Base-by-base conservation (phyloP, 2,329 filamentous ascomycete genomes). In the Claviceps capensis region DNA sequence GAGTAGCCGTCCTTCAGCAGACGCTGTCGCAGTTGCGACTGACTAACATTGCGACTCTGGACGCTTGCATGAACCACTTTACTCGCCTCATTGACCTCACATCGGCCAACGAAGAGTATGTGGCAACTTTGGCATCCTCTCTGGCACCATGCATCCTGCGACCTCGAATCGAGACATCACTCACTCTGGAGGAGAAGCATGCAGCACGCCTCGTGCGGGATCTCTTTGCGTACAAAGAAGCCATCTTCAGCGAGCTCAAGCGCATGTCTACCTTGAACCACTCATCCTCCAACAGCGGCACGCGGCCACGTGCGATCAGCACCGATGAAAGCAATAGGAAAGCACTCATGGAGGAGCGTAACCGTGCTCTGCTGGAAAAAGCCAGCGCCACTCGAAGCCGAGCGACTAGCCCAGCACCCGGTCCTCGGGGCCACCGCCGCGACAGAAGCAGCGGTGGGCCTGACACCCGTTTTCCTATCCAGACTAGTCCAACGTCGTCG, bases 11-110 rank as follows among this genome's bases (percentile, higher is more conserved):
- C 55, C 79, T 98, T 37, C 93, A 98, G 68, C 95, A 93, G 61
- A 97, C 93, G 0, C 83, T 98, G 52, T 91, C 90, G 41, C 90
- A 97, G 67, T 80, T 98, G 52, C 86, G 91, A 55, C 82, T 98
- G 52, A 89, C 93, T 57, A 98, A 98, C 67, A 98, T 98, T 67
- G 93, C 93, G 47, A 97, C 93, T n/a, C 81, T 98, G 54, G 93
- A 98, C 67, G 93, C 93, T 42, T 86, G 95, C 65, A 95, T 94
- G 77, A 97, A 95, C 58, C 93, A 98, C 70, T 97, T 98, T 67
- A 96, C 91, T 41, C 86, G 93, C 55, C 75, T 98, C 54, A 94
- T 98, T 63, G 93, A 98, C 67, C 77, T 98, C 56, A 98, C 93
- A 2, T 97, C 91, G 14, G 93, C 93, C 36, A 91, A 95, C 59